Percentiles rank a stretch among this genome's conserved stretches.
Evolutionary conservation across 192 early-diverging fungal species (phyloP).

Genomic region (Dimargaris cristalligena): DNA sequence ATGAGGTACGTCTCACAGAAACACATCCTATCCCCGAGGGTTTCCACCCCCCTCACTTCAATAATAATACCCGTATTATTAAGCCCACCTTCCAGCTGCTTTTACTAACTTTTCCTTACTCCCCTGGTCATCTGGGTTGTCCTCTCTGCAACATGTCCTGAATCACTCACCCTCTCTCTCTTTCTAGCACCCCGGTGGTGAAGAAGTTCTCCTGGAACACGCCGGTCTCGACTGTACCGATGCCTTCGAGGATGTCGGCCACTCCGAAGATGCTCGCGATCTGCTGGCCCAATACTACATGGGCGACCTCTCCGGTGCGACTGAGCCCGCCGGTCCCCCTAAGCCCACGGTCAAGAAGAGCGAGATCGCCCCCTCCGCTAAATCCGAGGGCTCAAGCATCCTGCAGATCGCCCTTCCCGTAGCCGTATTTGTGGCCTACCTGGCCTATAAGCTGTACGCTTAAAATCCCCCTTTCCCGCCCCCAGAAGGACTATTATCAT

Average conservation of each 20-base stretch:
- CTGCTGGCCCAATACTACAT: slow-evolving; percentile 58
- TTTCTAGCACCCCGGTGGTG: slow-evolving; percentile 85
- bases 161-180: not conserved
- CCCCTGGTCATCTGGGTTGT: not conserved
- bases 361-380: not conserved
- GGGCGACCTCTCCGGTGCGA: slow-evolving; percentile 41
- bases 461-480: slow-evolving; percentile 11
- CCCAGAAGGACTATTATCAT: slow-evolving; percentile 3
- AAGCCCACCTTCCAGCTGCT: not conserved
- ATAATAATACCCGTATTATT: no score
- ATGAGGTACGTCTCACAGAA: slow-evolving; percentile 53
- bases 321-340: not conserved
- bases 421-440: slow-evolving; percentile 26
- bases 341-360: not conserved
- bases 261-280: slow-evolving; percentile 86
- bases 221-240: slow-evolving; percentile 81
- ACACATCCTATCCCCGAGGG: no score
- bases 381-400: slow-evolving; percentile 14
- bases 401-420: slow-evolving; percentile 34
- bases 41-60: no score
- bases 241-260: slow-evolving; percentile 94
- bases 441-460: slow-evolving; percentile 34
- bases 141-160: no score
- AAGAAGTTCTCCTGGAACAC: slow-evolving; percentile 85
- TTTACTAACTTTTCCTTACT: not conserved